phyloP scores from a whole-genome alignment of 306 rosid genomes.

The Macrotyloma uniflorum region DNA sequence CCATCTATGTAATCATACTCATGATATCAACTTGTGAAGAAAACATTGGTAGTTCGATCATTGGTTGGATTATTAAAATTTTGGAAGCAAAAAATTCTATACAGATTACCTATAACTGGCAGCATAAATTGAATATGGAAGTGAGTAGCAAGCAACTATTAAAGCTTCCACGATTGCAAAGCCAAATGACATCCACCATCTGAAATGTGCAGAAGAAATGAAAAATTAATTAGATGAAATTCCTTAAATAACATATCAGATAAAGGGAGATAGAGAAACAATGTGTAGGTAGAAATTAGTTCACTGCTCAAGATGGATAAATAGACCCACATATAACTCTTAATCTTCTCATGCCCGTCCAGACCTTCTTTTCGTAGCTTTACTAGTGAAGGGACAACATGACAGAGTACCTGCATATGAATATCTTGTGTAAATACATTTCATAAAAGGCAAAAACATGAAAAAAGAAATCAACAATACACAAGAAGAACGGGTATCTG shows the following conservation, averaged over 20 bases:
- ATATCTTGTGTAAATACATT: constrained; percentile 24
- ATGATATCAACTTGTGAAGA: constrained; percentile 8
- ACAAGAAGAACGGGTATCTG: constrained; percentile 21
- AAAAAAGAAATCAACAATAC: constrained; percentile 11
- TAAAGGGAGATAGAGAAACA: constrained; percentile 19
- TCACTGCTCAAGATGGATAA: constrained; percentile 66
- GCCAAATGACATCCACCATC: constrained; percentile 99
- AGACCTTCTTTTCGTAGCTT: constrained; percentile 99
- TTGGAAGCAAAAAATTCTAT: not conserved
- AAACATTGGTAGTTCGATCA: constrained; percentile 23
- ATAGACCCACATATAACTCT: constrained; percentile 97
- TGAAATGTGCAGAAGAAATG: constrained; percentile 47
- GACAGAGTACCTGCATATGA: constrained; percentile 78
- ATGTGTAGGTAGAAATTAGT: constrained; percentile 50
- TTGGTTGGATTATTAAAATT: constrained; percentile 13
- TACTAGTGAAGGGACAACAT: constrained; percentile 84
- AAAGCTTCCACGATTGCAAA: constrained; percentile 91
- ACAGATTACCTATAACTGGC: constrained; percentile 73
- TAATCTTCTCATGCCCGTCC: constrained; percentile 96
- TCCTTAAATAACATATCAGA: constrained; percentile 32
- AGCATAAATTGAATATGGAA: constrained; percentile 87
- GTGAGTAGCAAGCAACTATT: constrained; percentile 84
- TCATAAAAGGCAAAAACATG: constrained; percentile 14
- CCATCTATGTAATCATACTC: constrained; percentile 15
- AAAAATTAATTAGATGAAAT: constrained; percentile 36